Percentiles rank a stretch among this genome's conserved stretches.
Evolutionary conservation across 176 grass and related monocot genomes (phyloP).

Genomic region (Typha latifolia): DNA sequence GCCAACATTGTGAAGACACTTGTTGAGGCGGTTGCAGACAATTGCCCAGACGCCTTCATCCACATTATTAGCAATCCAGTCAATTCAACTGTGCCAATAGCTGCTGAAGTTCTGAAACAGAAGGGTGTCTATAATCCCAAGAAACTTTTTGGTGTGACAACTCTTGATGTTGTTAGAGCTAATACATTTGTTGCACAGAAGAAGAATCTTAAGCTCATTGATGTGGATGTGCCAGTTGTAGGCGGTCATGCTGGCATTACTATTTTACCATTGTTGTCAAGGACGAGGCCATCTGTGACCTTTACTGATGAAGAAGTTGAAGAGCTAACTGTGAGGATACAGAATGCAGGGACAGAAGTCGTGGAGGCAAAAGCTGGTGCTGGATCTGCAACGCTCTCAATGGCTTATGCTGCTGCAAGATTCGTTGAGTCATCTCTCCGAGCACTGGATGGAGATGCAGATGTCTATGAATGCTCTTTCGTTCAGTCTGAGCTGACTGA

Average conservation of each 20-base stretch:
- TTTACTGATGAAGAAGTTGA: constrained; percentile 39
- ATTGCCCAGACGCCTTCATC: constrained; percentile 52
- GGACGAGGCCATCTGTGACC: constrained; percentile 24
- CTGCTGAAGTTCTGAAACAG: constrained; percentile 36
- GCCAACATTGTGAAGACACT: constrained; percentile 54
- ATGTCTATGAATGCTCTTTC: constrained; percentile 43
- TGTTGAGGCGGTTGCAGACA: constrained; percentile 41
- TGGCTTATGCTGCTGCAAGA: constrained; percentile 44
- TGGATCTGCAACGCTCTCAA: constrained; percentile 26
- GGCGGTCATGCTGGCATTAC: constrained; percentile 28
- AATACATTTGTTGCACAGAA: constrained; percentile 30
- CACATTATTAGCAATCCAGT: constrained; percentile 35
- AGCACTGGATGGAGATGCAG: constrained; percentile 24
- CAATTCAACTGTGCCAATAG: constrained; percentile 38
- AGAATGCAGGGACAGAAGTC: constrained; percentile 24
- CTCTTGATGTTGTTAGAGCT: constrained; percentile 41
- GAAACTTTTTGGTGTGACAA: constrained; percentile 49
- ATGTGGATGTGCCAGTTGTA: constrained; percentile 46
- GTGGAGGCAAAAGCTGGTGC: constrained; percentile 34
- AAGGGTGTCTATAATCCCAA: constrained; percentile 38
- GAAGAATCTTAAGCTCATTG: constrained; percentile 33
- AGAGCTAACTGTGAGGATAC: constrained; percentile 29
- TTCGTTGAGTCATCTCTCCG: constrained; percentile 39
- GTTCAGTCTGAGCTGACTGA: constrained; percentile 34
- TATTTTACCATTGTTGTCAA: constrained; percentile 43